phyloP scores from a whole-genome alignment of 352 stramenopile species.

The Globisporangium cylindrosporum region DNA sequence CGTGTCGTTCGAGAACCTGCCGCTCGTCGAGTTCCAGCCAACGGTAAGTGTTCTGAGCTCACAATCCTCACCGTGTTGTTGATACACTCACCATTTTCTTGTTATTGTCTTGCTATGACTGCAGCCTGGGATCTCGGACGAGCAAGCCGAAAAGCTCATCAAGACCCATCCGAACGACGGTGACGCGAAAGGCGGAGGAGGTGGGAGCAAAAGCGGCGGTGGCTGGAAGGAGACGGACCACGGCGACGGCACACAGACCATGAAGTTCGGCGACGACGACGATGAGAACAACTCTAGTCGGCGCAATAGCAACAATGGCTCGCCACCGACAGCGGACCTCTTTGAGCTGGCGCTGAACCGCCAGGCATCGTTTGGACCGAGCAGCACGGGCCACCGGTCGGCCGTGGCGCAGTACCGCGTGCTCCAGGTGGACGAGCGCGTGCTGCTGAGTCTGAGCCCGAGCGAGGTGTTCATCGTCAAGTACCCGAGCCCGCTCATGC shows the following conservation, averaged over 20 bases:
- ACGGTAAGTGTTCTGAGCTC: slow-evolving; percentile 27
- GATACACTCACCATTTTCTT: slow-evolving; percentile 1
- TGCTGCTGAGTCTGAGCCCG: slow-evolving; percentile 63
- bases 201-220: slow-evolving; percentile 22
- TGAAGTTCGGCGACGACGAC: slow-evolving; percentile 72
- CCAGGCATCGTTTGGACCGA: slow-evolving; percentile 58
- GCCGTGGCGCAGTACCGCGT: slow-evolving; percentile 59
- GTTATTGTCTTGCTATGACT: slow-evolving; percentile 6
- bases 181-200: slow-evolving; percentile 17
- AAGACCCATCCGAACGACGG: slow-evolving; percentile 47
- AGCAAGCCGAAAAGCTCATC: slow-evolving; percentile 85
- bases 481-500: slow-evolving; percentile 56
- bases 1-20: slow-evolving; percentile 94
- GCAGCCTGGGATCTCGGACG: slow-evolving; percentile 68
- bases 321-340: slow-evolving; percentile 25
- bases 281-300: slow-evolving; percentile 37
- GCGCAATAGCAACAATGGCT: slow-evolving; percentile 16
- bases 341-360: slow-evolving; percentile 88
- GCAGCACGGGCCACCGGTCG: slow-evolving; percentile 44
- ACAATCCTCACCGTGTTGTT: background rate
- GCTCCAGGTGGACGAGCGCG: slow-evolving; percentile 74
- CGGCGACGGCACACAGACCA: slow-evolving; percentile 67
- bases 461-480: slow-evolving; percentile 88
- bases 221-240: slow-evolving; percentile 64
- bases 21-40: slow-evolving; percentile 93